Evolutionary conservation across 1,139 yeast species (phyloP).

Genomic region (Protomyces inundatus): DNA sequence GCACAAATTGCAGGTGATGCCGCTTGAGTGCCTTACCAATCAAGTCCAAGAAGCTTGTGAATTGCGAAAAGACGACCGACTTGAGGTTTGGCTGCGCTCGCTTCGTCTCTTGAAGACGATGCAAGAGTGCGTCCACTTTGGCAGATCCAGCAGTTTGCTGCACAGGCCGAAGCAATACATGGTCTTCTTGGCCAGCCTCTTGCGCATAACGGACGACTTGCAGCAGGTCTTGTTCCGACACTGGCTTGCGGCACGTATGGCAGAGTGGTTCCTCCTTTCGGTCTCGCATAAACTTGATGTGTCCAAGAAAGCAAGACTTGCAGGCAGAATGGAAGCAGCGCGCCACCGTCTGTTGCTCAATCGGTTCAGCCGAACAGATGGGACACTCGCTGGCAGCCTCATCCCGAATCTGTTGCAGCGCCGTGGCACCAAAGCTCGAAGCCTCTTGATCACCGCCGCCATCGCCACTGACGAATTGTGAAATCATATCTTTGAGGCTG

Average conservation of each 20-base stretch:
- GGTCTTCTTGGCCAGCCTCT: slow-evolving; percentile 35
- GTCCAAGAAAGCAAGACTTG: slow-evolving; percentile 65
- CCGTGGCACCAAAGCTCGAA: slow-evolving; percentile 41
- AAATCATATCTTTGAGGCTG: slow-evolving; percentile 34
- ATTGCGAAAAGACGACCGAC: slow-evolving; percentile 86
- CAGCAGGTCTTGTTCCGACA: slow-evolving; percentile 35
- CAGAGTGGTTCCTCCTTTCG: slow-evolving; percentile 40
- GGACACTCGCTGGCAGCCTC: slow-evolving; percentile 68
- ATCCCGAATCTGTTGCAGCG: slow-evolving; percentile 37
- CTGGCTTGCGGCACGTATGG: slow-evolving; percentile 41
- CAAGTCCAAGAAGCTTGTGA: slow-evolving; percentile 74
- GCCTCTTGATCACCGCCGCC: slow-evolving; percentile 32
- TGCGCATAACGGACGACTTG: slow-evolving; percentile 34
- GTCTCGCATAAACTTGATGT: slow-evolving; percentile 46
- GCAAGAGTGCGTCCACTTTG: slow-evolving; percentile 64
- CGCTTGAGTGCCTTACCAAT: slow-evolving; percentile 56
- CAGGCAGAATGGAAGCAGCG: slow-evolving; percentile 82
- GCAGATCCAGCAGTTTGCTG: slow-evolving; percentile 47
- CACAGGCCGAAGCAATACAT: slow-evolving; percentile 29
- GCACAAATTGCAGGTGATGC: slow-evolving; percentile 48
- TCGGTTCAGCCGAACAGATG: slow-evolving; percentile 67
- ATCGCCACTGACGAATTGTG: slow-evolving; percentile 30
- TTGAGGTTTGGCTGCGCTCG: slow-evolving; percentile 60
- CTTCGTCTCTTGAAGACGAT: slow-evolving; percentile 52
- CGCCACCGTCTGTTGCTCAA: slow-evolving; percentile 58